A percentile compares a stretch with the other conserved stretches of the same genome.
Evolutionary conservation across 306 rosid genomes (phyloP).

Genomic region (Ziziphus jujuba): DNA sequence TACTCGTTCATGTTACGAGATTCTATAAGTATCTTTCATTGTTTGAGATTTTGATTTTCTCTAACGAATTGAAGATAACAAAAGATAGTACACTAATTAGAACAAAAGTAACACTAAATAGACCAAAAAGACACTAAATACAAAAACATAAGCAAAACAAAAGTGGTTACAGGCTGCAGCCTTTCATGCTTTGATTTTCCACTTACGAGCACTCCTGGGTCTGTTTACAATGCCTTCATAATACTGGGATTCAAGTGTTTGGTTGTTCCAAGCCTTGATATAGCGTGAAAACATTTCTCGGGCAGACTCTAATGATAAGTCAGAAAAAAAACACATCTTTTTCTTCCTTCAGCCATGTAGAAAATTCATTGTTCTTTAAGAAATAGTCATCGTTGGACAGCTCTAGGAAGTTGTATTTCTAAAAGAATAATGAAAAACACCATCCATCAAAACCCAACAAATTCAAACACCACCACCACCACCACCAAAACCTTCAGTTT

Average conservation of each 20-base stretch:
- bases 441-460: constrained; percentile 8
- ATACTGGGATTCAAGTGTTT: constrained; percentile 63
- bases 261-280: constrained; percentile 71
- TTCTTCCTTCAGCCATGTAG: constrained; percentile 93
- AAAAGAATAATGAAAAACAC: constrained; percentile 20
- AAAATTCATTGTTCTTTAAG: constrained; percentile 82
- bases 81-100: too few species aligned
- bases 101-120: too few species aligned
- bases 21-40: too few species aligned
- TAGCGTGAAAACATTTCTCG: constrained; percentile 64
- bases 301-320: constrained; percentile 70
- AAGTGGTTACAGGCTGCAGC: background rate
- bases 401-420: constrained; percentile 54
- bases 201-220: constrained; percentile 77
- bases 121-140: too few species aligned
- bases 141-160: background rate
- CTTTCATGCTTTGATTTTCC: constrained; percentile 64
- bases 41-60: too few species aligned
- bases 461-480: constrained; percentile 3
- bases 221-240: constrained; percentile 78
- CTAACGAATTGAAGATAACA: too few species aligned
- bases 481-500: background rate
- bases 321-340: constrained; percentile 82
- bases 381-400: constrained; percentile 81
- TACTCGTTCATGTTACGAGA: too few species aligned